A percentile compares a stretch with the other conserved stretches of the same genome.
Evolutionary conservation across 305 asterid genomes (phyloP).

Genomic region (Fraxinus angustifolia): DNA sequence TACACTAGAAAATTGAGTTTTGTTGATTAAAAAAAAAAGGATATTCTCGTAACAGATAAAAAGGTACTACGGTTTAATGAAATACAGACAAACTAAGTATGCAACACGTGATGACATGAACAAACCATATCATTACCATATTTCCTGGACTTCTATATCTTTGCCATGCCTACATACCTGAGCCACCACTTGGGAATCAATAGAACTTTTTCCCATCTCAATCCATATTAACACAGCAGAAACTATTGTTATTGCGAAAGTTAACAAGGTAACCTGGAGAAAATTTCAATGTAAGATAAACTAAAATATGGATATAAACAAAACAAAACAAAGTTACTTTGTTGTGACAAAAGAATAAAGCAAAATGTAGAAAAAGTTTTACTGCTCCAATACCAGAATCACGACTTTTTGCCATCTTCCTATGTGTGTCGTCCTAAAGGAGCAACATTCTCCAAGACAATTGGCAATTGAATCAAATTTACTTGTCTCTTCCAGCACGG

Average conservation of each 20-base stretch:
- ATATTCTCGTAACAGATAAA: background rate
- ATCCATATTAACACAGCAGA: slow-evolving; percentile 77
- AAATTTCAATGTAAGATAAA: slow-evolving; percentile 12
- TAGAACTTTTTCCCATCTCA: slow-evolving; percentile 56
- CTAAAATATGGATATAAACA: slow-evolving; percentile 1
- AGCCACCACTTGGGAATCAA: slow-evolving; percentile 64
- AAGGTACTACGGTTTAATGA: background rate
- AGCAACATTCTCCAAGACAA: slow-evolving; percentile 54
- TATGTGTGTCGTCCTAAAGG: slow-evolving; percentile 42
- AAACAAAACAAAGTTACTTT: background rate
- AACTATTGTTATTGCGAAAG: slow-evolving; percentile 58
- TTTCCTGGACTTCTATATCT: background rate
- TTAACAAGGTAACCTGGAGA: slow-evolving; percentile 61
- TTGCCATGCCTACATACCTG: slow-evolving; percentile 50
- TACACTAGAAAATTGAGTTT: background rate
- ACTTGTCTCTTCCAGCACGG: slow-evolving; percentile 56
- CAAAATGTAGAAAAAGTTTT: background rate
- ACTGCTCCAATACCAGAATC: slow-evolving; percentile 52
- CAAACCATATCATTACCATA: background rate
- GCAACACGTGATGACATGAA: background rate
- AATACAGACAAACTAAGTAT: background rate
- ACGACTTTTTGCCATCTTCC: slow-evolving; percentile 92
- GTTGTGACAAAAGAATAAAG: background rate
- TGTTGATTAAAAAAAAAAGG: background rate
- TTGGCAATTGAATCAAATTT: slow-evolving; percentile 34